phyloP scores from a whole-genome alignment of 2,329 filamentous ascomycete genomes.

The Cladosporium oxysporum region DNA sequence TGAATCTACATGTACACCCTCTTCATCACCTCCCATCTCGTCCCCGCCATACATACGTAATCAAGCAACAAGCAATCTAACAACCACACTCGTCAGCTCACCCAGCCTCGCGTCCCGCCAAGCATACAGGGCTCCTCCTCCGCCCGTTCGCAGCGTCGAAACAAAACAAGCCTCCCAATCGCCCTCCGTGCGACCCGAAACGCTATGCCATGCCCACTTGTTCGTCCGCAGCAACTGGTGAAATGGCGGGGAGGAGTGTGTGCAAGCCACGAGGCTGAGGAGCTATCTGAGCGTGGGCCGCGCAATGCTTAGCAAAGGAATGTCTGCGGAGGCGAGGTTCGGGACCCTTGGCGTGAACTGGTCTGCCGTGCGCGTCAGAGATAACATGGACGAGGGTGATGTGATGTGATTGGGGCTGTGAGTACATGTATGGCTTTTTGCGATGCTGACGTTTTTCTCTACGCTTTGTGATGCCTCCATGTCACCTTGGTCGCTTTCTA shows the following conservation, averaged over 20 bases:
- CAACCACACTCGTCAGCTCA: background rate
- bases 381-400: background rate
- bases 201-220: background rate
- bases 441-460: background rate
- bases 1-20: background rate
- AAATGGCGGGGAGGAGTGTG: background rate
- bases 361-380: background rate
- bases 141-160: background rate
- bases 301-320: background rate
- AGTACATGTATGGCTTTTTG: background rate
- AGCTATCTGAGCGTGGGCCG: background rate
- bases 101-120: slow-evolving; percentile 4
- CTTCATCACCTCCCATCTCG: background rate
- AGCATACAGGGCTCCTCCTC: background rate
- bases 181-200: background rate
- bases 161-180: background rate
- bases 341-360: background rate
- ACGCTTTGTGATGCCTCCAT: background rate
- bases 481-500: too few species aligned
- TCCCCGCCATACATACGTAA: slow-evolving; percentile 7
- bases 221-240: background rate
- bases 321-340: background rate
- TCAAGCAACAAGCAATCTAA: background rate
- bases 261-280: background rate
- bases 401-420: background rate